Evolutionary conservation across 2,329 filamentous ascomycete species (phyloP).

Genomic region (Phaeosphaeria sp.): DNA sequence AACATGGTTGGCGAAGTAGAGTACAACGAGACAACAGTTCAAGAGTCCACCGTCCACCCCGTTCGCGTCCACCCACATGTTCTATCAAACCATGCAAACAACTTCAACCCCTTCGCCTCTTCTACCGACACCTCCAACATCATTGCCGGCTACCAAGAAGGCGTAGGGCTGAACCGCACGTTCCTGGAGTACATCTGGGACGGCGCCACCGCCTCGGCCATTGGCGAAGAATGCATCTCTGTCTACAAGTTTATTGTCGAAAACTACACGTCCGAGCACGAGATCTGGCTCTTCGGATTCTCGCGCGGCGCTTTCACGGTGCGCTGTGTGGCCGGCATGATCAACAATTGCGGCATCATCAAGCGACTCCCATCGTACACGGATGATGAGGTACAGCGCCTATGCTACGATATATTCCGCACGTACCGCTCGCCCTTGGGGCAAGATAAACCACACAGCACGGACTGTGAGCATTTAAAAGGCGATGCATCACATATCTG

Average conservation of each 20-base stretch:
- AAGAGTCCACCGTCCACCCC: slow-evolving; percentile 27
- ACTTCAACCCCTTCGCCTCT: slow-evolving; percentile 5
- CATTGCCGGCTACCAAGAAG: slow-evolving; percentile 47
- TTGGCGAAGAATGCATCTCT: slow-evolving; percentile 42
- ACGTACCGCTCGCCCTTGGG: slow-evolving; percentile 39
- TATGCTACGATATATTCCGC: slow-evolving; percentile 42
- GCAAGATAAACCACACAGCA: slow-evolving; percentile 35
- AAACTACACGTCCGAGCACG: slow-evolving; percentile 43
- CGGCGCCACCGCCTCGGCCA: slow-evolving; percentile 44
- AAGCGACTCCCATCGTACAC: slow-evolving; percentile 10
- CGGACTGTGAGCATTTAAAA: slow-evolving; percentile 25
- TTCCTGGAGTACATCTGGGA: slow-evolving; percentile 48
- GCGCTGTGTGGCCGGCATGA: slow-evolving; percentile 52
- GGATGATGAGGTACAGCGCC: slow-evolving; percentile 21
- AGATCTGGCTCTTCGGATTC: slow-evolving; percentile 55
- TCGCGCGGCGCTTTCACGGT: slow-evolving; percentile 55
- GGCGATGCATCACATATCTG: slow-evolving; percentile 28
- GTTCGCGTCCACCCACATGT: slow-evolving; percentile 17
- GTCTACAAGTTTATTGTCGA: slow-evolving; percentile 47
- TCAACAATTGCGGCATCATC: slow-evolving; percentile 53
- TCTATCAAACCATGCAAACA: neutral
- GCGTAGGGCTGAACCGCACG: slow-evolving; percentile 42
- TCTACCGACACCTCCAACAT: slow-evolving; percentile 15
- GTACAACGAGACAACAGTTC: slow-evolving; percentile 12
- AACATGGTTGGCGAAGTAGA: slow-evolving; percentile 38